Conservation (phyloP, 352 stramenopile species). For the Globisporangium echinulatum region DNA sequence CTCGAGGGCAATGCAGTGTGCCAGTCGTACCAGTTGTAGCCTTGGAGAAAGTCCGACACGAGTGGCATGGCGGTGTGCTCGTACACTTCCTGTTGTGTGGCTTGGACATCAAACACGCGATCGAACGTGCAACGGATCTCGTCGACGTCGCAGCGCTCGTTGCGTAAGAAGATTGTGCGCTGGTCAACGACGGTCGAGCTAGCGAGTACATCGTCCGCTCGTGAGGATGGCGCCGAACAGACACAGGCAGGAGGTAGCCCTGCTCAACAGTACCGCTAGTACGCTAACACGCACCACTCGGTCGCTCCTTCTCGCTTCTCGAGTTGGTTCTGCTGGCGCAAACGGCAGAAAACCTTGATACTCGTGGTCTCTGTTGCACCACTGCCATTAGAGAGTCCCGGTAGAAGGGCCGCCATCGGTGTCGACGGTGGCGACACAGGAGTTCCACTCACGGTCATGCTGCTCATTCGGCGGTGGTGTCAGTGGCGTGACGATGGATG, state of each 20-base stretch:
- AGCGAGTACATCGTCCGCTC: background rate
- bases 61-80: conserved; percentile 58
- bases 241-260: background rate
- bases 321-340: conserved; percentile 71
- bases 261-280: background rate
- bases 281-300: conserved; percentile 33
- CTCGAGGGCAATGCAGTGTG: too few relatives aligned
- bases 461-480: background rate
- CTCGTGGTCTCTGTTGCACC: conserved; percentile 13
- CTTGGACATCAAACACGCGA: conserved; percentile 50
- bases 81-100: conserved; percentile 66
- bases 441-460: conserved; percentile 10
- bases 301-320: conserved; percentile 56
- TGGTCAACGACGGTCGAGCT: conserved; percentile 55
- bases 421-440: conserved; percentile 1
- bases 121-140: conserved; percentile 74
- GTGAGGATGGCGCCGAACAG: background rate
- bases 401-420: background rate
- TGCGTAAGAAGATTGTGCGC: conserved; percentile 52
- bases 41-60: conserved; percentile 57
- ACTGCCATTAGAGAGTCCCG: conserved; percentile 2
- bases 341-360: conserved; percentile 75
- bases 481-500: background rate
- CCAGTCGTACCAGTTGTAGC: conserved; percentile 62
- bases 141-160: conserved; percentile 64